Percentiles rank a stretch among this genome's conserved stretches.
Conservation (phyloP, 2,329 filamentous ascomycete species). For the Alternaria panax region DNA sequence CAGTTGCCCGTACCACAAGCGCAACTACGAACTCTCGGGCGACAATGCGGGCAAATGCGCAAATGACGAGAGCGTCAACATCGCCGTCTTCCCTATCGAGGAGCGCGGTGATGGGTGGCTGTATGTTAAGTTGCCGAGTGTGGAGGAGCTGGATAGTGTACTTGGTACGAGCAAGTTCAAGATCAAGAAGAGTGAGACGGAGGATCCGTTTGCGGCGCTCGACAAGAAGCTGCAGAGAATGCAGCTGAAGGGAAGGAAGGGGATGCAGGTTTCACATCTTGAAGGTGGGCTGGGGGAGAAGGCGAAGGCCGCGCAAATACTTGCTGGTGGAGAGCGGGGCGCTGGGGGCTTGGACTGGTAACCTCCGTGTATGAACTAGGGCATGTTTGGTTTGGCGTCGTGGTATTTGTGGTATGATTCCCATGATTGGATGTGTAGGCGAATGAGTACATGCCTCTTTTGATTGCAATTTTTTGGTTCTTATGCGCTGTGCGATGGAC, state of each 20-base stretch:
- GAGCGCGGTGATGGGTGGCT: constrained; percentile 78
- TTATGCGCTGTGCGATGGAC: background rate
- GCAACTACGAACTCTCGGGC: constrained; percentile 80
- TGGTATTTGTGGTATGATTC: constrained; percentile 3
- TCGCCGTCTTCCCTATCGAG: constrained; percentile 82
- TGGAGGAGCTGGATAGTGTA: constrained; percentile 79
- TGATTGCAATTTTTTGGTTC: background rate
- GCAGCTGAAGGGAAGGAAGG: constrained; percentile 62
- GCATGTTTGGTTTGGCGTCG: background rate
- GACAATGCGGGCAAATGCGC: constrained; percentile 72
- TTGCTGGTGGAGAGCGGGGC: constrained; percentile 56
- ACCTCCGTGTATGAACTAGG: background rate
- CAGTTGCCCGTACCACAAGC: constrained; percentile 87
- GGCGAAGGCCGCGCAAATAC: constrained; percentile 53
- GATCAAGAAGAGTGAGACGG: constrained; percentile 74
- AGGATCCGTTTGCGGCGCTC: constrained; percentile 62
- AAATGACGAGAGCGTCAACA: constrained; percentile 77
- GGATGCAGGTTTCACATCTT: constrained; percentile 54
- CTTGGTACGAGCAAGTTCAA: constrained; percentile 81
- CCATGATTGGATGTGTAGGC: background rate
- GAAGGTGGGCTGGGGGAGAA: constrained; percentile 54
- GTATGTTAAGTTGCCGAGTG: constrained; percentile 79
- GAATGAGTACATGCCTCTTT: background rate
- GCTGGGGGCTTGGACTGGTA: constrained; percentile 56
- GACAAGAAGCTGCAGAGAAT: constrained; percentile 62